phyloP scores from a whole-genome alignment of 257 asterid species.

The Prunella vulgaris region DNA sequence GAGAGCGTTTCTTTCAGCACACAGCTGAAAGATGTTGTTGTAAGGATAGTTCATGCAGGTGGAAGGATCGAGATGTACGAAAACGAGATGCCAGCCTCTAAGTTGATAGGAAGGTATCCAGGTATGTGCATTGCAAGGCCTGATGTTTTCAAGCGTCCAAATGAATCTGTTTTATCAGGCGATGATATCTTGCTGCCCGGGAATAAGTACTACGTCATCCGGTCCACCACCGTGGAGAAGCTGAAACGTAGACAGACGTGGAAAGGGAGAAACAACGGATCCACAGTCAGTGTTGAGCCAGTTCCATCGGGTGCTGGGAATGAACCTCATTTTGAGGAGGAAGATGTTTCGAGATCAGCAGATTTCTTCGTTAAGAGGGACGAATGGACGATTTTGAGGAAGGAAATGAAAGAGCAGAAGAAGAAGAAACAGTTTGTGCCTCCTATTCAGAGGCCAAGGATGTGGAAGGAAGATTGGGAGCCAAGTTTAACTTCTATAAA shows the following conservation, averaged over 20 bases:
- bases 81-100: constrained; percentile 37
- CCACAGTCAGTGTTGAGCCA: constrained; percentile 10
- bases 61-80: constrained; percentile 49
- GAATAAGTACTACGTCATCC: constrained; percentile 42
- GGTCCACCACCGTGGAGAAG: constrained; percentile 49
- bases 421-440: constrained; percentile 51
- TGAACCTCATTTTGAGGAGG: constrained; percentile 23
- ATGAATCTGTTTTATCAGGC: constrained; percentile 40
- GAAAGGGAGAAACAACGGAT: constrained; percentile 11
- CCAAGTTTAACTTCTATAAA: constrained; percentile 48
- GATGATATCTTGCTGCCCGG: constrained; percentile 52
- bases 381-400: constrained; percentile 35
- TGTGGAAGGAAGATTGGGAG: constrained; percentile 65
- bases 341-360: constrained; percentile 34
- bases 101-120: constrained; percentile 39
- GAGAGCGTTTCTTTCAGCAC: constrained; percentile 10
- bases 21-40: constrained; percentile 9
- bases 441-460: constrained; percentile 55
- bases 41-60: constrained; percentile 51
- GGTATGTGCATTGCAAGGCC: constrained; percentile 60
- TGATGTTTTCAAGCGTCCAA: constrained; percentile 43
- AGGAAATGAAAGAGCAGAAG: constrained; percentile 28
- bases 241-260: constrained; percentile 31
- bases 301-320: neutral
- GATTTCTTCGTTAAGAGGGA: constrained; percentile 39